Evolutionary conservation across 768 basidiomycete species (phyloP), one percentile per base, ranked within the genome.

Genomic region (Mycena epipterygia): DNA sequence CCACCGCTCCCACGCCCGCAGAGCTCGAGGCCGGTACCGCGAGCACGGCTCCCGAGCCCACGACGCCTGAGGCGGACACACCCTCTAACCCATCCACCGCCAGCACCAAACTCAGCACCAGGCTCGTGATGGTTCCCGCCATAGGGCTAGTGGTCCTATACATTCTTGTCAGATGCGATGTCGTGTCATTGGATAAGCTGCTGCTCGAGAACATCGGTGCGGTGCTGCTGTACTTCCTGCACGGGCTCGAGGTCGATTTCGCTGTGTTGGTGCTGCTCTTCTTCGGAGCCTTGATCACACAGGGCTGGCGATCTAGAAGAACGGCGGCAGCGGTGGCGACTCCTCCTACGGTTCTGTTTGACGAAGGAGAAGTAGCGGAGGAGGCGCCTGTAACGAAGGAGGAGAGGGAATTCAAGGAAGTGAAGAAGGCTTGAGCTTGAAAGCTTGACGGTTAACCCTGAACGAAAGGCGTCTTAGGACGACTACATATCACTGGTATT

Each of bases 21-120:
- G 39, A 30, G 52, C 64, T 64, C 37, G 64, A 64, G 52, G 52
- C n/a, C 21, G 53, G 64, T 41, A 55, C 53, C n/a, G 64, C 53
- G 17, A 16, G 42, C 6, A 17, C 2, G 6, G 21, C 16, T 19
- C 29, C n/a, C 53, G 53, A 55, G 6, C 41, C 53, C 53, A 42
- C 21, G 11, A 21, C 32, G 4, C 42, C 41, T 16, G 51, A 46
- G n/a, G 37, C 53, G 0, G 64, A 55, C 27, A 4, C 11, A 17
- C 27, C 49, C 2, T 16, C 62, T 14, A 8, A 27, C 8, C 46
- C 37, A 11, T 21, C n/a, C 8, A 16, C 44, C 16, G 19, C 55
- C 7, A 39, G n/a, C 13, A 3, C n/a, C 6, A 37, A 56, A 12
- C 29, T 30, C 42, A 56, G 25, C 64, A 23, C 42, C 39, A 56